Conservation (phyloP, 495 filamentous ascomycete genomes). For the Aspergillus nanangensis region DNA sequence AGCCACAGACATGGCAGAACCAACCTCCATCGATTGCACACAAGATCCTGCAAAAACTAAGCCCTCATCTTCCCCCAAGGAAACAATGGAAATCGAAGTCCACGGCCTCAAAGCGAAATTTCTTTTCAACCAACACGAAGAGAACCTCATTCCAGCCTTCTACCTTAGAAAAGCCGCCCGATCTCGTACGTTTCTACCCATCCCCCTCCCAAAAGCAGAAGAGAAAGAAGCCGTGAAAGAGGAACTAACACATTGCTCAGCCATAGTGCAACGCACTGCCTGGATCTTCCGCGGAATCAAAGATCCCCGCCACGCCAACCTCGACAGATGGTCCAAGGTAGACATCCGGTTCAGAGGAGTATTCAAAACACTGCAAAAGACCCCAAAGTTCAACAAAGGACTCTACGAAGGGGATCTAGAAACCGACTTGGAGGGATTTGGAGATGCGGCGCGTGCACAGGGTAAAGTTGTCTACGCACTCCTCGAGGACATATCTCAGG, state of each 20-base stretch:
- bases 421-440: constrained; percentile 4
- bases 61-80: too few relatives aligned
- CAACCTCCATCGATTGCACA: neutral
- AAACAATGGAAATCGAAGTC: constrained; percentile 11
- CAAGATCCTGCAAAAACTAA: too few relatives aligned
- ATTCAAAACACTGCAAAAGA: constrained; percentile 23
- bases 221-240: too few relatives aligned
- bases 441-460: constrained; percentile 12
- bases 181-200: constrained; percentile 12
- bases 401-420: constrained; percentile 19
- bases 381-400: constrained; percentile 16
- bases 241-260: constrained; percentile 6
- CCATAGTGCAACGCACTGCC: constrained; percentile 12
- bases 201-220: neutral
- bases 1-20: neutral
- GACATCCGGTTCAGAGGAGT: constrained; percentile 28
- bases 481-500: constrained; percentile 20
- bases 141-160: constrained; percentile 19
- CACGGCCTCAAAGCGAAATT: constrained; percentile 21
- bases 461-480: constrained; percentile 25
- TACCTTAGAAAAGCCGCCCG: constrained; percentile 18
- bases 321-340: constrained; percentile 20
- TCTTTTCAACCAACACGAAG: constrained; percentile 14
- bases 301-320: constrained; percentile 16
- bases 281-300: constrained; percentile 24